A percentile compares a stretch with the other conserved stretches of the same genome.
Evolutionary conservation across 1,284 basidiomycete species (phyloP).

Genomic region (Earliella scabrosa): DNA sequence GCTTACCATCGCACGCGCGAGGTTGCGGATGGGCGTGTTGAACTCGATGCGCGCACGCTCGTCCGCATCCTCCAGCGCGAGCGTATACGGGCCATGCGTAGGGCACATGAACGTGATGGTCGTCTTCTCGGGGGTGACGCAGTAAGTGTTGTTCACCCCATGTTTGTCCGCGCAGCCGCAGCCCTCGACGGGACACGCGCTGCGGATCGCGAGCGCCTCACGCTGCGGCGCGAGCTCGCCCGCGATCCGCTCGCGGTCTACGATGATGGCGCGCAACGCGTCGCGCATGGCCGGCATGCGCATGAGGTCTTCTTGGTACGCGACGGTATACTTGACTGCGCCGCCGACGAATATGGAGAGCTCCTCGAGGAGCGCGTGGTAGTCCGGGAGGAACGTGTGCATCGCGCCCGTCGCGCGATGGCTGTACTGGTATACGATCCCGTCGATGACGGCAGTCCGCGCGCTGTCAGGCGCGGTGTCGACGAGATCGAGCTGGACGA

Average conservation of each 20-base stretch:
- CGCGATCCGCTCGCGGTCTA: conserved; percentile 23
- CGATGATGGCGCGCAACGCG: conserved; percentile 24
- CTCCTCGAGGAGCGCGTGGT: conserved; percentile 22
- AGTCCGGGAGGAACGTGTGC: conserved; percentile 27
- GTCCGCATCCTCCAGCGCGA: conserved; percentile 21
- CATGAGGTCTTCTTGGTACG: conserved; percentile 27
- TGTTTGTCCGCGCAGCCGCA: conserved; percentile 38
- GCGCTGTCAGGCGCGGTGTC: conserved; percentile 32
- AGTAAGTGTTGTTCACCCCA: conserved; percentile 29
- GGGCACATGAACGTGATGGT: conserved; percentile 33
- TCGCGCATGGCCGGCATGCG: conserved; percentile 20
- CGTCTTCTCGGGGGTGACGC: too few relatives aligned
- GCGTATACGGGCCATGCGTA: conserved; percentile 28
- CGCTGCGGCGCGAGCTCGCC: conserved; percentile 27
- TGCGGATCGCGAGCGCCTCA: conserved; percentile 28
- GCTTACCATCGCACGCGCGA: conserved; percentile 31
- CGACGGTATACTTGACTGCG: conserved; percentile 19
- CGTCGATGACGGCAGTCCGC: conserved; percentile 10
- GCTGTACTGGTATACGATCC: conserved; percentile 29
- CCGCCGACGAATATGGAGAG: conserved; percentile 15
- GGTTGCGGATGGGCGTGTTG: conserved; percentile 37
- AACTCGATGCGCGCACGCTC: conserved; percentile 31
- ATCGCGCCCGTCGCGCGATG: conserved; percentile 29
- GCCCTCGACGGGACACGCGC: conserved; percentile 30
- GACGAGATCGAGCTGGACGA: conserved; percentile 33